Evolutionary conservation across 139 green algal species (phyloP), one percentile per base, ranked within the genome.

Genomic region (Haematococcus sp.): DNA sequence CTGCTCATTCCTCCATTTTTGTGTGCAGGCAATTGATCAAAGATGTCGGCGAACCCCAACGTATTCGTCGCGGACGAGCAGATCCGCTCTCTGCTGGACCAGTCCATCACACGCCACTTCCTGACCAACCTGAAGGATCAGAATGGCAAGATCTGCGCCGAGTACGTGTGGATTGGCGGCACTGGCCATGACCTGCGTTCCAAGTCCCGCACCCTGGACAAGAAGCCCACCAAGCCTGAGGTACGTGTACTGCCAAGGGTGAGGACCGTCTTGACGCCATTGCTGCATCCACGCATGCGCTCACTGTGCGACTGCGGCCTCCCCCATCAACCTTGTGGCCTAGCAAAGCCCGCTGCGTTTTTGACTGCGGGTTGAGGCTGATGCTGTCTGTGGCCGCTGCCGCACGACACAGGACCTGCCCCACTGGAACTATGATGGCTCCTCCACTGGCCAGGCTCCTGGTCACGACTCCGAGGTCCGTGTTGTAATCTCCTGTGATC

Each of bases 371-470:
- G 17, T 17, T 23, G 15, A 55, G 46, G 46, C 15, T 55, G 46
- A 55, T 23, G 15, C 46, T 55, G 17, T 55, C 15, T 55, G 46
- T 55, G n/a, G n/a, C n/a, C n/a, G n/a, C n/a, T n/a, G n/a, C n/a
- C n/a, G n/a, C n/a, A n/a, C n/a, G n/a, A n/a, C 68, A 1, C 72
- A 83, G 44, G 92, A 98, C 28, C 85, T 98, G 33, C 94, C 94
- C 16, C 76, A 87, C 49, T 98, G 95, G 95, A 98, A 98, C 87
- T 98, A 95, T 72, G 95, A 98, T 76, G 95, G 95, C 33, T 97
- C 89, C 32, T 96, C 88, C 55, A 97, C 91, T 3, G 94, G 92
- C 76, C 94, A 96, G 81, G 94, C 94, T 4, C 94, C 94, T 9
- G 94, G 94, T 49, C 67, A 90, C 5, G 95, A 99, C 86, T 94